A percentile compares a stretch with the other conserved stretches of the same genome.
These are phyloP conservation scores for Chloranthus sessilifolius DNA, from an alignment of 164 flowering plant genomes.

Conservation along the genomic window DNA sequence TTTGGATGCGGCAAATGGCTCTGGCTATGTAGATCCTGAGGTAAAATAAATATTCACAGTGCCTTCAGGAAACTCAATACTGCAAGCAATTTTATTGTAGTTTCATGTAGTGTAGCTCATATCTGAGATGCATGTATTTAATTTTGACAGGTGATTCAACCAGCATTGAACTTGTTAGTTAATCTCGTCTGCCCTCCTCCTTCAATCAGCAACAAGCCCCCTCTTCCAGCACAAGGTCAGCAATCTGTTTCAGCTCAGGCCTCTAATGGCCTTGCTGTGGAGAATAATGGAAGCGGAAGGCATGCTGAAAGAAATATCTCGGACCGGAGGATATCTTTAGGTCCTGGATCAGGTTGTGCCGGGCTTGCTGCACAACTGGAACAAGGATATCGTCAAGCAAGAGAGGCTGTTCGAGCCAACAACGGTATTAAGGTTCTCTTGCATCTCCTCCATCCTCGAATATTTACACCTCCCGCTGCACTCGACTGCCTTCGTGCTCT, in stretches of 20 bases:
- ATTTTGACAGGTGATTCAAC: constrained; percentile 69
- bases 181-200: constrained; percentile 99
- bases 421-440: constrained; percentile 94
- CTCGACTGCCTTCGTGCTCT: constrained; percentile 97
- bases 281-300: constrained; percentile 53
- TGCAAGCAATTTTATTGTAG: too few species aligned
- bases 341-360: constrained; percentile 87
- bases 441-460: constrained; percentile 88
- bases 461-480: constrained; percentile 66
- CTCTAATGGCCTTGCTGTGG: constrained; percentile 37
- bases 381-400: constrained; percentile 84
- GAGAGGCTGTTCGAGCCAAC: constrained; percentile 93
- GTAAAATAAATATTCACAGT: too few species aligned
- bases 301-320: constrained; percentile 40
- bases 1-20: constrained; percentile 81
- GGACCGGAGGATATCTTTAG: constrained; percentile 85
- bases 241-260: constrained; percentile 44
- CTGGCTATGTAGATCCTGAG: constrained; percentile 76
- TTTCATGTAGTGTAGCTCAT: too few species aligned
- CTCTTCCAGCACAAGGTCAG: constrained; percentile 49
- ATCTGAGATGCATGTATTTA: background rate
- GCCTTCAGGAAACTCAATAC: too few species aligned
- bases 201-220: constrained; percentile 76
- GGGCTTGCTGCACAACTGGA: constrained; percentile 94
- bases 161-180: constrained; percentile 77